These are phyloP conservation scores for Oxyria digyna DNA, from an alignment of 148 eudicot genomes.

Conservation along the genomic window DNA sequence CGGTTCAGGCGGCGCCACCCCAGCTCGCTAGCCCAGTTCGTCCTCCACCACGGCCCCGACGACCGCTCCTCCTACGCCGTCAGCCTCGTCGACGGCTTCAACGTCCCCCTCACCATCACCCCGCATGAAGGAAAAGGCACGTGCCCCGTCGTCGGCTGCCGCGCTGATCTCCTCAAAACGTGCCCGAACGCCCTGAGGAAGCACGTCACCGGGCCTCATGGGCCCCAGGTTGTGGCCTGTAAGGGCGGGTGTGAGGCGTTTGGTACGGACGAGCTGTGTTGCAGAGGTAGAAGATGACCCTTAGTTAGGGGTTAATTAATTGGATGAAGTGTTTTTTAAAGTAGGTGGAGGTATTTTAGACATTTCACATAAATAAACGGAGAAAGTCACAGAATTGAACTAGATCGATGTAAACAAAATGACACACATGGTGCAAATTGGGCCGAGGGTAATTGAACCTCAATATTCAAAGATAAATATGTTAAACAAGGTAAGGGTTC, in stretches of 20 bases:
- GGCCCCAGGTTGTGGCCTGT: constrained; percentile 55
- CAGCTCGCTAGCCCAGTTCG: constrained; percentile 81
- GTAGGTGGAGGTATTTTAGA: too few species aligned
- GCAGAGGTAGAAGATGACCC: constrained; percentile 40
- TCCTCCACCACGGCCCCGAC: constrained; percentile 58
- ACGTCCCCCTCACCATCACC: constrained; percentile 79
- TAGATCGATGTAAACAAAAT: too few species aligned
- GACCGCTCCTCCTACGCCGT: constrained; percentile 74
- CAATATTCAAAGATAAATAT: neutral
- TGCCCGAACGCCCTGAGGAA: constrained; percentile 45
- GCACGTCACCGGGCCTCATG: constrained; percentile 18
- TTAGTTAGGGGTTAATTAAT: too few species aligned
- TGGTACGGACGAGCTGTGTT: constrained; percentile 55
- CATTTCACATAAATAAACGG: too few species aligned
- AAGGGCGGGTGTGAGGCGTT: constrained; percentile 85
- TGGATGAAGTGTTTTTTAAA: too few species aligned
- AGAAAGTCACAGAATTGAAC: too few species aligned
- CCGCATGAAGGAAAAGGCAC: constrained; percentile 82
- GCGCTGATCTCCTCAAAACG: constrained; percentile 23
- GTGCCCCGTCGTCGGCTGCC: constrained; percentile 91
- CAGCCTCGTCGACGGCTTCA: constrained; percentile 88
- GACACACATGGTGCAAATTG: too few species aligned
- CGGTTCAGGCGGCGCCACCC: constrained; percentile 66
- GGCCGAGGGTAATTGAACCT: too few species aligned
- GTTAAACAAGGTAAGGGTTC: too few species aligned